Percentiles rank a stretch among this genome's conserved stretches.
Conservation (phyloP, 257 asterid genomes). For the Striga asiatica region DNA sequence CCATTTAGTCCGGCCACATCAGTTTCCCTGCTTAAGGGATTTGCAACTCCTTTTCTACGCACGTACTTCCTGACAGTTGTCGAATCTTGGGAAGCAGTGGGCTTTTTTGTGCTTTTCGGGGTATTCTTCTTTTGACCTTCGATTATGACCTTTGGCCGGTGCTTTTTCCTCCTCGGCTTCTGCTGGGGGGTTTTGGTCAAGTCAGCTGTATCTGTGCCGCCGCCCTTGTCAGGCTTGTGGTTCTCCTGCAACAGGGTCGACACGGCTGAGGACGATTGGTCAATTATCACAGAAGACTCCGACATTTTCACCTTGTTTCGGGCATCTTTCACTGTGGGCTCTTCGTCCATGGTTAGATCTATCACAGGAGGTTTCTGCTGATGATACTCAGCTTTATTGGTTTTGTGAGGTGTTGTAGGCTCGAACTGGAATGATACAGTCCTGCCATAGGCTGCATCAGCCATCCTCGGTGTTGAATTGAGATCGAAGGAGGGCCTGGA, state of each 20-base stretch:
- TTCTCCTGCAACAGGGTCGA: conserved; percentile 42
- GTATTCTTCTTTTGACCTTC: conserved; percentile 49
- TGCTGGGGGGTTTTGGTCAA: conserved; percentile 51
- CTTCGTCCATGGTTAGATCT: conserved; percentile 16
- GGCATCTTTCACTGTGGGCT: conserved; percentile 14
- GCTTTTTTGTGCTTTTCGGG: conserved; percentile 29
- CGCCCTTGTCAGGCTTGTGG: conserved; percentile 71
- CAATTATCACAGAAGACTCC: conserved; percentile 22
- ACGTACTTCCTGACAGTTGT: conserved; percentile 44
- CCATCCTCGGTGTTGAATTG: conserved; percentile 29
- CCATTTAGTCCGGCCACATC: conserved; percentile 17
- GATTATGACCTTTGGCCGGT: conserved; percentile 82
- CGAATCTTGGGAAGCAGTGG: conserved; percentile 27
- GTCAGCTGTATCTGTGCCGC: conserved; percentile 37
- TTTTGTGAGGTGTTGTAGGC: conserved; percentile 58
- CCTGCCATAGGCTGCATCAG: conserved; percentile 27
- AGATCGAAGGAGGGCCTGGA: conserved; percentile 32
- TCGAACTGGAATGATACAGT: conserved; percentile 26
- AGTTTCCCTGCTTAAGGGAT: conserved; percentile 22
- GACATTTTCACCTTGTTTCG: conserved; percentile 13
- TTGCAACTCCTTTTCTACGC: conserved; percentile 25
- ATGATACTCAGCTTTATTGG: conserved; percentile 18
- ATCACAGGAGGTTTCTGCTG: conserved; percentile 12
- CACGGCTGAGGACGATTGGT: conserved; percentile 21
- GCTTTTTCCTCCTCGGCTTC: conserved; percentile 66